These are phyloP conservation scores for Wilcoxina mikolae DNA, from an alignment of 495 filamentous ascomycete species.

Conservation along the genomic window DNA sequence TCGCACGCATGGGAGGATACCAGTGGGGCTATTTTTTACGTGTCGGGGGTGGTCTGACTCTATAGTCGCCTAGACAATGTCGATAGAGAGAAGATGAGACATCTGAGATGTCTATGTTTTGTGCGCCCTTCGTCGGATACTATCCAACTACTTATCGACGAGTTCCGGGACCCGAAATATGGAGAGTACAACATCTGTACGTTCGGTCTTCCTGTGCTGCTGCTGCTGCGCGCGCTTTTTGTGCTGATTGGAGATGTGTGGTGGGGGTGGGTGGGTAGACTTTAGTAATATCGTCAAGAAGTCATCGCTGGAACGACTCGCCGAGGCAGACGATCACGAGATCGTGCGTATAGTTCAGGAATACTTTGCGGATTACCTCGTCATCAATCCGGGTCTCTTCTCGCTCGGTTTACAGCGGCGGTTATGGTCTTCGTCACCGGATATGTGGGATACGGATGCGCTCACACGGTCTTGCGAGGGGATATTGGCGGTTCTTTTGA, in stretches of 20 bases:
- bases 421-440: constrained; percentile 63
- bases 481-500: constrained; percentile 61
- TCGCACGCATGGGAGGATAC: not conserved
- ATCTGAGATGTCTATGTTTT: constrained; percentile 85
- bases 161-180: constrained; percentile 90
- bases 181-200: constrained; percentile 86
- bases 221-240: not conserved
- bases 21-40: not conserved
- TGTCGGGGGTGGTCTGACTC: not conserved
- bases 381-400: constrained; percentile 88
- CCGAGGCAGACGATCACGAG: constrained; percentile 96
- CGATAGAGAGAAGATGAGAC: constrained; percentile 92
- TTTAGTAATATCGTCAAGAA: constrained; percentile 97
- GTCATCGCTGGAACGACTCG: constrained; percentile 83
- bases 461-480: constrained; percentile 75
- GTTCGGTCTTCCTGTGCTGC: constrained; percentile 1
- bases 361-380: constrained; percentile 86
- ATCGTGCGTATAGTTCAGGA: constrained; percentile 86
- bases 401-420: constrained; percentile 44
- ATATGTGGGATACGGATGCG: constrained; percentile 79
- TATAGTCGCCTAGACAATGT: constrained; percentile 67
- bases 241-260: not conserved
- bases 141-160: constrained; percentile 85
- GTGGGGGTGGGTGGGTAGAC: constrained; percentile 31
- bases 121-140: constrained; percentile 80